Evolutionary conservation across 108 stramenopile genomes (phyloP).

Genomic region (Discostella stelligeroides): DNA sequence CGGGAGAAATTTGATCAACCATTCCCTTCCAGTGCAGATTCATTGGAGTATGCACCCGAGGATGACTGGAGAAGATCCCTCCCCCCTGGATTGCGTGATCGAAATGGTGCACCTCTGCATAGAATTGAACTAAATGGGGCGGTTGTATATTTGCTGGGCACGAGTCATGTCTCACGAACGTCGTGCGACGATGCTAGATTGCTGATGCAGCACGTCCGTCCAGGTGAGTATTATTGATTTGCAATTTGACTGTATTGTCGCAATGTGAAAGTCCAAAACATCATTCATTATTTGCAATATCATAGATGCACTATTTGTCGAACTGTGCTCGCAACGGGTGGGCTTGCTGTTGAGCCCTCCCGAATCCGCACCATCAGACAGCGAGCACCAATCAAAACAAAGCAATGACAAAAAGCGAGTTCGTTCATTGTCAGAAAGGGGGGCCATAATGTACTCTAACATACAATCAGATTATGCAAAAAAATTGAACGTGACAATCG

Average conservation of each 20-base stretch:
- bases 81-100: conserved; percentile 19
- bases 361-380: background rate
- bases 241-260: too few species aligned
- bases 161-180: conserved; percentile 81
- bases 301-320: conserved; percentile 70
- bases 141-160: conserved; percentile 75
- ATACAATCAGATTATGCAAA: conserved; percentile 83
- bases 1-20: too few species aligned
- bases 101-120: conserved; percentile 39
- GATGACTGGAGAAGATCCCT: conserved; percentile 32
- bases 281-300: too few species aligned
- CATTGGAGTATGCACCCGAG: too few species aligned
- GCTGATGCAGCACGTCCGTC: conserved; percentile 66
- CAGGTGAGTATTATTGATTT: conserved; percentile 46
- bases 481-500: conserved; percentile 79
- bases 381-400: conserved; percentile 13
- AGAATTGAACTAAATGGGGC: conserved; percentile 21
- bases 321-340: conserved; percentile 80
- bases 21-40: too few species aligned
- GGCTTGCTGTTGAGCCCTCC: conserved; percentile 49
- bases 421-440: conserved; percentile 31
- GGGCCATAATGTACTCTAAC: conserved; percentile 56
- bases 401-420: conserved; percentile 22
- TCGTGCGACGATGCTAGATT: conserved; percentile 67
- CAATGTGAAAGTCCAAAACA: too few species aligned